Percentiles rank a stretch among this genome's conserved stretches.
Evolutionary conservation across 176 grass and related monocot species (phyloP).

Genomic region (Avena sativa): DNA sequence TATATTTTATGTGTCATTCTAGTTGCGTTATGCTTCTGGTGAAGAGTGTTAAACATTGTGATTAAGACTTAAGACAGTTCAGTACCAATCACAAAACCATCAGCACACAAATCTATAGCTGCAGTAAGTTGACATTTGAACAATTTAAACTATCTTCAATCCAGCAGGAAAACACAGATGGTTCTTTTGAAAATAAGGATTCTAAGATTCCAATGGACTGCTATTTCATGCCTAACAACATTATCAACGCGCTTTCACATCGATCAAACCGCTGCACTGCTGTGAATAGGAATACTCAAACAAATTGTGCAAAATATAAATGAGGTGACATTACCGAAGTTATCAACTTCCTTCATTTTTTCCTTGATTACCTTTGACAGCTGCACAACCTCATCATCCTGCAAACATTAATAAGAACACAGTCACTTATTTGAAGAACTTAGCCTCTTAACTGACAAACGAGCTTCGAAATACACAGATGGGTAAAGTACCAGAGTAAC

Average conservation of each 20-base stretch:
- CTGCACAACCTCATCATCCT: slow-evolving; percentile 75
- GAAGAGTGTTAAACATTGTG: not conserved
- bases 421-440: slow-evolving; percentile 6
- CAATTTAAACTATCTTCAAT: not conserved
- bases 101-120: not conserved
- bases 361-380: slow-evolving; percentile 94
- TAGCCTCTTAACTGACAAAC: not conserved
- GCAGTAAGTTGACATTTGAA: not conserved
- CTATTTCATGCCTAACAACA: not conserved
- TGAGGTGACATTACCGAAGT: slow-evolving; percentile 63
- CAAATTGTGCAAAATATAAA: slow-evolving; percentile 3
- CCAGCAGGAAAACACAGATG: not conserved
- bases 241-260: not conserved
- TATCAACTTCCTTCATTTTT: slow-evolving; percentile 83
- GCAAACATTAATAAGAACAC: slow-evolving; percentile 25
- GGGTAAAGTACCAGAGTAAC: slow-evolving; percentile 75
- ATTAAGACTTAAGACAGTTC: not conserved
- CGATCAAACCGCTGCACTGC: not conserved
- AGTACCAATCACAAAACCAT: not conserved
- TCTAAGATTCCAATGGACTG: too few relatives aligned
- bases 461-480: not conserved
- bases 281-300: not conserved
- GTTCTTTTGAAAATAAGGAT: not conserved
- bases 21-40: slow-evolving; percentile 19
- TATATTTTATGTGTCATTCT: not conserved